Conservation (phyloP, 148 eudicot genomes). For the Drosera capensis region DNA sequence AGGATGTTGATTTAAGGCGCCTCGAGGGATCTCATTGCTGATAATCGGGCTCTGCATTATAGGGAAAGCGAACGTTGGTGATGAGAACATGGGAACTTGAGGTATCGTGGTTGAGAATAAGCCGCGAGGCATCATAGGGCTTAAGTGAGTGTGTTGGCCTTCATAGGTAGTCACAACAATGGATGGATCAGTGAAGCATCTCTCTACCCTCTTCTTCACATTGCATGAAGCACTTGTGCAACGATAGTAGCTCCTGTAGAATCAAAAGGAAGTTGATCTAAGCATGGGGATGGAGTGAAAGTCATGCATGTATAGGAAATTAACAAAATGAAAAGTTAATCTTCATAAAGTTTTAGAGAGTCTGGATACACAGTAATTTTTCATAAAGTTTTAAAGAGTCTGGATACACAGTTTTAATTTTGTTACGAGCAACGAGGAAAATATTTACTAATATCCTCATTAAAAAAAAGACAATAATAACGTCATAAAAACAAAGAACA, state of each 20-base stretch:
- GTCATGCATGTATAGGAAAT: too few species aligned
- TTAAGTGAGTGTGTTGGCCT: constrained; percentile 81
- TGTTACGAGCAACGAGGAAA: too few species aligned
- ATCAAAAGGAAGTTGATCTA: not conserved
- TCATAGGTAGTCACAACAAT: constrained; percentile 79
- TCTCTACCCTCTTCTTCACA: constrained; percentile 91
- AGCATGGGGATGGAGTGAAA: too few species aligned
- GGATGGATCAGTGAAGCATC: constrained; percentile 46
- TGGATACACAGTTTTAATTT: too few species aligned
- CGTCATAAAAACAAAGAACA: too few species aligned
- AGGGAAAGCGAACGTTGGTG: not conserved
- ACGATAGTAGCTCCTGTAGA: constrained; percentile 70
- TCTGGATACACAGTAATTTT: too few species aligned
- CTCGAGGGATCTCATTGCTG: not conserved
- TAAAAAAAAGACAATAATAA: too few species aligned
- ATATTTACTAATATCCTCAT: too few species aligned
- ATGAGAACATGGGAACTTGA: not conserved
- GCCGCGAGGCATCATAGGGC: constrained; percentile 33
- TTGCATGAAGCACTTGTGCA: constrained; percentile 72
- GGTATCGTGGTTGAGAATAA: not conserved
- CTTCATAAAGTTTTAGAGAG: too few species aligned
- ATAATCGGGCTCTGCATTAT: not conserved
- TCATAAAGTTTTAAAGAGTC: too few species aligned
- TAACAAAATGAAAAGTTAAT: not conserved
- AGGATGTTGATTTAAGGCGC: not conserved